Percentiles rank a stretch among this genome's conserved stretches.
phyloP scores from a whole-genome alignment of 2,329 filamentous ascomycete species.

The Microsporum ferrugineum region DNA sequence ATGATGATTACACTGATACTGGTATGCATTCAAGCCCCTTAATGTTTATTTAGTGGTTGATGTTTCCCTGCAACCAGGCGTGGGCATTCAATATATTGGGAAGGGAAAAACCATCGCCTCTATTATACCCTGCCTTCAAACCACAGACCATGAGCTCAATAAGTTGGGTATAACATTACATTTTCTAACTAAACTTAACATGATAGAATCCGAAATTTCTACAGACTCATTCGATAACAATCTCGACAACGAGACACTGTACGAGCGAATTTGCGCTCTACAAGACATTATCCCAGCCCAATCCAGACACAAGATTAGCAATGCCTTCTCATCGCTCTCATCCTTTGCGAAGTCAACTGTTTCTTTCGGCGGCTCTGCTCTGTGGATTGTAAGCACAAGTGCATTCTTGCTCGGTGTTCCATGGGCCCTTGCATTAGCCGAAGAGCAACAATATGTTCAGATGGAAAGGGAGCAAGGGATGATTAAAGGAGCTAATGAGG shows the following conservation, averaged over 20 bases:
- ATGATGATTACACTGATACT: constrained; percentile 71
- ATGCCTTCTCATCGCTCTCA: constrained; percentile 40
- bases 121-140: too few species aligned
- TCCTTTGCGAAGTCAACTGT: constrained; percentile 37
- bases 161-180: neutral
- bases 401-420: constrained; percentile 84
- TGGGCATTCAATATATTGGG: neutral
- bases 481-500: constrained; percentile 81
- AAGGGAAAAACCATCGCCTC: neutral
- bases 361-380: constrained; percentile 65
- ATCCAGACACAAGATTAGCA: constrained; percentile 56
- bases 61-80: neutral
- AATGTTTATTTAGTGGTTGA: neutral
- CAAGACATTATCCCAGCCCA: constrained; percentile 66
- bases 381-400: constrained; percentile 85
- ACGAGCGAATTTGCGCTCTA: constrained; percentile 60
- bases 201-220: constrained; percentile 68
- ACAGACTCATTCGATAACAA: constrained; percentile 59
- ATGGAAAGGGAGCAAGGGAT: constrained; percentile 97
- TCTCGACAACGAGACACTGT: constrained; percentile 47
- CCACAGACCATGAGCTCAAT: neutral
- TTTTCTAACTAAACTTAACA: neutral
- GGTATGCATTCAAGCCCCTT: constrained; percentile 44
- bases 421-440: constrained; percentile 81
- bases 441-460: constrained; percentile 93